Percentiles rank a stretch among this genome's conserved stretches.
Conservation (phyloP, 345 rosid genomes). For the Capsella bursapastoris region DNA sequence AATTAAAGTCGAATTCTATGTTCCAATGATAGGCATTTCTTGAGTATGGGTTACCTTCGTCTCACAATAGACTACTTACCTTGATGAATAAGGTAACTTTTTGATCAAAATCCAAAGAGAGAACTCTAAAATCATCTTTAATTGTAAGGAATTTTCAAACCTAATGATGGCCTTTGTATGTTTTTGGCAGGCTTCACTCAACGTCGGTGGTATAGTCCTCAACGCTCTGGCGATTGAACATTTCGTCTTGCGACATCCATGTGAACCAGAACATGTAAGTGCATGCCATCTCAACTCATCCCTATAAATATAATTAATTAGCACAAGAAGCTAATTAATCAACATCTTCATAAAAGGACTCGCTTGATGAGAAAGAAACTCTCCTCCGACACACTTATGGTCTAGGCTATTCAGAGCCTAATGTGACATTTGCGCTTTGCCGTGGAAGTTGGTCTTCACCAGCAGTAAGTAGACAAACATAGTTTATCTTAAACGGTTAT, state of each 20-base stretch:
- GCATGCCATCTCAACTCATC: not conserved
- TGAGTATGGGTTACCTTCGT: slow-evolving; percentile 84
- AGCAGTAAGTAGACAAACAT: slow-evolving; percentile 59
- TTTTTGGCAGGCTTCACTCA: slow-evolving; percentile 67
- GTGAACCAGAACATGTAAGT: slow-evolving; percentile 69
- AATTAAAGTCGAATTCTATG: not conserved
- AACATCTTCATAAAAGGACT: slow-evolving; percentile 49
- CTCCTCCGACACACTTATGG: slow-evolving; percentile 77
- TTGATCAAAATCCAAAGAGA: not conserved
- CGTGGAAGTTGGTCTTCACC: slow-evolving; percentile 97
- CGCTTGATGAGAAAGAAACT: slow-evolving; percentile 78
- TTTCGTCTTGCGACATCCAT: slow-evolving; percentile 86
- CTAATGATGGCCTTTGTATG: not conserved
- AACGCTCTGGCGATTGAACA: slow-evolving; percentile 90
- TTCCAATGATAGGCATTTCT: slow-evolving; percentile 70
- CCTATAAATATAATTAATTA: not conserved
- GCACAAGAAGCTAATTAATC: slow-evolving; percentile 29
- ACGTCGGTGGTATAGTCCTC: slow-evolving; percentile 90
- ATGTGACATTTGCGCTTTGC: slow-evolving; percentile 87
- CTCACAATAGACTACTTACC: slow-evolving; percentile 72
- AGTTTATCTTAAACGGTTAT: not conserved
- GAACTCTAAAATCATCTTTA: not conserved
- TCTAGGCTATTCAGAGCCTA: slow-evolving; percentile 88
- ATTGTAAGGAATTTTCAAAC: not conserved
- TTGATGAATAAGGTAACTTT: slow-evolving; percentile 80